Conservation (phyloP, 805 yeast species). For the Kazachstania taianensis region DNA sequence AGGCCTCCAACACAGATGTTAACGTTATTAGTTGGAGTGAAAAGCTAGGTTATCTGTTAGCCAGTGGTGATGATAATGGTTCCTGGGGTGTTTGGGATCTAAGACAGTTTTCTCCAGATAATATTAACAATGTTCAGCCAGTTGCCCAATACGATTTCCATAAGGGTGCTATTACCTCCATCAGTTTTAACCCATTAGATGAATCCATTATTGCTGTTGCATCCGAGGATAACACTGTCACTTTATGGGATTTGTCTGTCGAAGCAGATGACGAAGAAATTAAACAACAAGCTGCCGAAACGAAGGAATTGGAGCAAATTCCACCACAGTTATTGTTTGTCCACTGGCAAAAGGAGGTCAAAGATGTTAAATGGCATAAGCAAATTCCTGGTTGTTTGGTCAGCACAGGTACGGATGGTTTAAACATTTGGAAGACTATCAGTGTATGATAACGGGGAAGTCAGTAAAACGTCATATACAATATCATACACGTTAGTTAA, state of each 20-base stretch:
- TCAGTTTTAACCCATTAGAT: conserved; percentile 89
- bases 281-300: conserved; percentile 69
- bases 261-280: conserved; percentile 98
- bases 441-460: conserved; percentile 71
- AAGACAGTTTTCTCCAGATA: conserved; percentile 60
- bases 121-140: conserved; percentile 42
- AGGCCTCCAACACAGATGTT: conserved; percentile 73
- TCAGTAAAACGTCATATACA: no score
- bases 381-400: conserved; percentile 95
- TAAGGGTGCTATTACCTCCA: conserved; percentile 84
- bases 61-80: conserved; percentile 97
- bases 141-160: conserved; percentile 95
- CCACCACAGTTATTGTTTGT: conserved; percentile 95
- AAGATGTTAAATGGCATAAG: conserved; percentile 95
- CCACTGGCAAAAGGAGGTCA: conserved; percentile 96
- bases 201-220: conserved; percentile 94
- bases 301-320: conserved; percentile 72
- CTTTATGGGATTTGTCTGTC: conserved; percentile 95
- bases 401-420: conserved; percentile 91
- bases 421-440: conserved; percentile 92
- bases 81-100: conserved; percentile 97
- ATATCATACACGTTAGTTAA: no score
- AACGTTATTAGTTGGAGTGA: conserved; percentile 95
- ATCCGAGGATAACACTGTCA: conserved; percentile 93
- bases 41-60: conserved; percentile 75